phyloP scores from a whole-genome alignment of 148 eudicot species.

The Chenopodium formosanum region DNA sequence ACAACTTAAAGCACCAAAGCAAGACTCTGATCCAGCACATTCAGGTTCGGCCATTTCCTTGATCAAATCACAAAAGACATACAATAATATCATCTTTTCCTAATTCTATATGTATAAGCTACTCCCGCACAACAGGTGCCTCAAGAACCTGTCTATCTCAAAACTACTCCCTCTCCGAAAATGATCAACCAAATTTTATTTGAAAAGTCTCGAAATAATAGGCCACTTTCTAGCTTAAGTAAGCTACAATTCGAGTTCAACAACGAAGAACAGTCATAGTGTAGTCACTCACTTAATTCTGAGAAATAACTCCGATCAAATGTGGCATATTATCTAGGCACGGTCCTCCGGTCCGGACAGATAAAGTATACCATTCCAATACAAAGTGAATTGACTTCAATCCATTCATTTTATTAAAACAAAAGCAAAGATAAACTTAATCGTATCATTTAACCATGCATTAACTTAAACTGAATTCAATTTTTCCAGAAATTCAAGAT shows the following conservation, averaged over 20 bases:
- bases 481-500: no score
- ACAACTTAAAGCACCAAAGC: background rate
- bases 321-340: background rate
- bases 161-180: background rate
- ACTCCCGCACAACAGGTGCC: background rate
- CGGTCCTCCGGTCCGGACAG: background rate
- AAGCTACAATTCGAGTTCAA: background rate
- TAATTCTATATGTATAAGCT: background rate
- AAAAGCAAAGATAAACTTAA: no score
- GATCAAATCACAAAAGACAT: background rate
- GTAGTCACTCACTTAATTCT: no score
- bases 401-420: no score
- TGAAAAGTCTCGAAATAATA: background rate
- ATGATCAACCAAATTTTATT: background rate
- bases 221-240: background rate
- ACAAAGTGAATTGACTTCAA: background rate
- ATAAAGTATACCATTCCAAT: background rate
- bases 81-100: background rate
- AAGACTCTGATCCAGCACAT: background rate
- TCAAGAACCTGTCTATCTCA: background rate
- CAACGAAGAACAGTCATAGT: no score
- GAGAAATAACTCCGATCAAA: background rate
- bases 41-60: background rate
- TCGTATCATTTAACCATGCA: no score
- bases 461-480: no score